Conservation (phyloP, 2,329 filamentous ascomycete genomes). For the Ascochyta fabae region DNA sequence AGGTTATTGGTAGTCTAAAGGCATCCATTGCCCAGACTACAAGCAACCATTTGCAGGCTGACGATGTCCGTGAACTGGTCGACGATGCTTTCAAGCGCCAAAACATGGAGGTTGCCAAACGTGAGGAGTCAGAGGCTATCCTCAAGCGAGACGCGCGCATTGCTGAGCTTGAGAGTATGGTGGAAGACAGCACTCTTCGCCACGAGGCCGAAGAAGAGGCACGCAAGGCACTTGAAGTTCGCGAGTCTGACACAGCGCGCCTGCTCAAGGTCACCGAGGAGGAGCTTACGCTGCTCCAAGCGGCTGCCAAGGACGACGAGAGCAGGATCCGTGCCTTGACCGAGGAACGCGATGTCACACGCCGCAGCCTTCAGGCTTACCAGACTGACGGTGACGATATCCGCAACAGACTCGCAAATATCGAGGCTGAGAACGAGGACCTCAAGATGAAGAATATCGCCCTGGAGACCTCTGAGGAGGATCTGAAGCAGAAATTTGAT, state of each 20-base stretch:
- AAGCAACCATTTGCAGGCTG: constrained; percentile 53
- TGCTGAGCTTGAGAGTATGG: constrained; percentile 43
- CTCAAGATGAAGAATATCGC: constrained; percentile 55
- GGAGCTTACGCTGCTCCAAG: constrained; percentile 55
- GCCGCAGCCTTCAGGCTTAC: constrained; percentile 48
- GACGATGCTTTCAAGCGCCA: constrained; percentile 49
- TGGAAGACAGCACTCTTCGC: constrained; percentile 43
- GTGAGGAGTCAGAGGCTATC: constrained; percentile 38
- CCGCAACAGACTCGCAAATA: constrained; percentile 57
- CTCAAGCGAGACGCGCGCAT: constrained; percentile 45
- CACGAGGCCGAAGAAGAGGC: constrained; percentile 52
- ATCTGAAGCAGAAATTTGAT: constrained; percentile 59
- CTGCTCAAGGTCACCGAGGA: constrained; percentile 58
- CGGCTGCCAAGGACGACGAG: constrained; percentile 52
- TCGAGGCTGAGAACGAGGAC: constrained; percentile 65
- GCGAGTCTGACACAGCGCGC: constrained; percentile 53
- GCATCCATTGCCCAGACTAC: constrained; percentile 56
- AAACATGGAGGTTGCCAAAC: constrained; percentile 36
- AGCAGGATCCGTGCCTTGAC: constrained; percentile 51
- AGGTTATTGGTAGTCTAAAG: constrained; percentile 57
- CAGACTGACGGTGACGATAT: constrained; percentile 52
- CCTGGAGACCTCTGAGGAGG: constrained; percentile 49
- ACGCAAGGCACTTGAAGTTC: constrained; percentile 52
- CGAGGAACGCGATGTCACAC: constrained; percentile 51
- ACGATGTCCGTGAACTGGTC: constrained; percentile 49